Evolutionary conservation across 345 rosid species (phyloP), one percentile per base, ranked within the genome.

Genomic region (Hibiscus trionum): DNA sequence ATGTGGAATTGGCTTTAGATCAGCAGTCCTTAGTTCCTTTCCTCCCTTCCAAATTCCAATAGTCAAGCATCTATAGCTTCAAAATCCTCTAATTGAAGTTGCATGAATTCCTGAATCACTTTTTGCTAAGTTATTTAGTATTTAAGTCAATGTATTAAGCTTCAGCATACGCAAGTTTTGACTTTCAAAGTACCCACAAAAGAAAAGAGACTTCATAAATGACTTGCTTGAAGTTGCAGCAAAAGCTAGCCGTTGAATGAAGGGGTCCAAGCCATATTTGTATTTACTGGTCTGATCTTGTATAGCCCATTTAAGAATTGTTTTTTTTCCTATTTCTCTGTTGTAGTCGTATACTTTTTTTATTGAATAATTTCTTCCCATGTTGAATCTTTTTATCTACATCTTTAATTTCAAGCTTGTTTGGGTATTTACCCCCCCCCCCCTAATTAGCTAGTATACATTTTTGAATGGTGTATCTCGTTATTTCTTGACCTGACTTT

Each of bases 401-500:
- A n/a, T 61, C 75, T 74, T 66, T 79, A 71, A 63, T 47, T 44
- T 62, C 66, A 74, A 64, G 26, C 52, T 63, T 72, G 35, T n/a
- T 15, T 29, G 39, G 31, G 4, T 16, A 68, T 27, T n/a, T 50
- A 68, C 15, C 26, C 2, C 2, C 53, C 0, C n/a, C 2, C 53
- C 53, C 7, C 53, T 61, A 17, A 61, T 67, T 72, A 66, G 35
- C 69, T 19, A 16, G 11, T 46, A 37, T 35, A 26, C 19, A 11
- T 47, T 60, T 47, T 69, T 61, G 5, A 61, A 61, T 52, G 59
- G 37, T 33, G 27, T 72, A 53, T 39, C 73, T 57, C 68, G 52
- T 67, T 65, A 37, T 47, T 74, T 76, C 57, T 75, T 78, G 50
- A 76, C 68, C 39, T 63, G 61, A 61, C 47, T 33, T 70, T 72